These are phyloP conservation scores for Crithidia bombi DNA, from an alignment of 208 protist genomes.

Conservation along the genomic window DNA sequence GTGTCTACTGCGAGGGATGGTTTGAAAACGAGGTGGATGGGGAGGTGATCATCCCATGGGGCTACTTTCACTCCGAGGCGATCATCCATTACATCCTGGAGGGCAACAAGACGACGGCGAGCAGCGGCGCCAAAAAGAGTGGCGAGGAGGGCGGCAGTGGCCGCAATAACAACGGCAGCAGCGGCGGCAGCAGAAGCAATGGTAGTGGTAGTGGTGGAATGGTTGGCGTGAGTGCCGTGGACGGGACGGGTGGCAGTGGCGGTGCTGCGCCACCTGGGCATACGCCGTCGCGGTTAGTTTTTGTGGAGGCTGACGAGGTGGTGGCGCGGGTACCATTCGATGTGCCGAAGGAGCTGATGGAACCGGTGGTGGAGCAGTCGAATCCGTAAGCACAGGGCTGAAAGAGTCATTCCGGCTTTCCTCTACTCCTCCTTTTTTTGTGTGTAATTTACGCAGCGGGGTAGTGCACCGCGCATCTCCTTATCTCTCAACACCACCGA, in stretches of 20 bases:
- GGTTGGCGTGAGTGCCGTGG: neutral
- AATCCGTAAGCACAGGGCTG: neutral
- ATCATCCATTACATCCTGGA: constrained; percentile 83
- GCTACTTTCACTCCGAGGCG: constrained; percentile 84
- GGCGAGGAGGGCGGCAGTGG: neutral
- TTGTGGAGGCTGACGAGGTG: constrained; percentile 72
- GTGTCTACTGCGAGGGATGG: constrained; percentile 74
- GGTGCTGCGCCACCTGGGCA: neutral
- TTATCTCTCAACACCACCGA: too few relatives aligned
- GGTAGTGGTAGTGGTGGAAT: neutral
- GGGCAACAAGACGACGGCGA: constrained; percentile 37
- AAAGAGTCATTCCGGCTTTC: neutral
- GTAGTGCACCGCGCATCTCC: too few relatives aligned
- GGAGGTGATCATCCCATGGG: constrained; percentile 91
- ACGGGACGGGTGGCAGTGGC: neutral
- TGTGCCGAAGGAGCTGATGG: constrained; percentile 76
- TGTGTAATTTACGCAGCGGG: neutral
- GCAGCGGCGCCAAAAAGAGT: neutral
- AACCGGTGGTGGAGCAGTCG: neutral
- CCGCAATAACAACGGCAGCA: neutral
- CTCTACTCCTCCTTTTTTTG: neutral
- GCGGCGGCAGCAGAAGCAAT: constrained; percentile 3
- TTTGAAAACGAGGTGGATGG: constrained; percentile 64
- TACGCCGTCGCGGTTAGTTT: constrained; percentile 41
- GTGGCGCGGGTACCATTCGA: constrained; percentile 78